Conservation (phyloP, 495 filamentous ascomycete species). For the Aspergillus olivimuriae region DNA sequence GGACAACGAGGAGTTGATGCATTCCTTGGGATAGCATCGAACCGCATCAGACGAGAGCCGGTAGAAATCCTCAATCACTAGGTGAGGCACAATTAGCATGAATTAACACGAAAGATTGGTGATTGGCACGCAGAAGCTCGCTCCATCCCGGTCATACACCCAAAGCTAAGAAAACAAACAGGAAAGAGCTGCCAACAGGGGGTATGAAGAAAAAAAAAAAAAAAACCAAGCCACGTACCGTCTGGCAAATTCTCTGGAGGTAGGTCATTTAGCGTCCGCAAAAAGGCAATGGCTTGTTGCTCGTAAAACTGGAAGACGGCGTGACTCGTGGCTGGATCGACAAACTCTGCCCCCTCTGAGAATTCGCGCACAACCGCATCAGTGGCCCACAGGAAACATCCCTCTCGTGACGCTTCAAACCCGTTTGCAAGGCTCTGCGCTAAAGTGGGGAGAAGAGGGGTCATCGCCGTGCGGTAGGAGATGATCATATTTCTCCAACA, state of each 20-base stretch:
- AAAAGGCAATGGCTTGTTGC: slow-evolving; percentile 79
- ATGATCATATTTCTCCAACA: slow-evolving; percentile 96
- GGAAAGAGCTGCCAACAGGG: too few species aligned
- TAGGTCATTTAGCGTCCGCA: slow-evolving; percentile 81
- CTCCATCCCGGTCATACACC: too few species aligned
- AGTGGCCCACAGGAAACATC: slow-evolving; percentile 96
- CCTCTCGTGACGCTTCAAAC: slow-evolving; percentile 81
- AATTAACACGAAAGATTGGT: background rate
- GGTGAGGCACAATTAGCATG: background rate
- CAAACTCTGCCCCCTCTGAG: slow-evolving; percentile 75
- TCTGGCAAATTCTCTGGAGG: slow-evolving; percentile 85
- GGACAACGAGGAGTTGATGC: slow-evolving; percentile 71
- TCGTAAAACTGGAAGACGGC: slow-evolving; percentile 93
- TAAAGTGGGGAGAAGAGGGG: slow-evolving; percentile 74
- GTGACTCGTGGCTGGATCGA: slow-evolving; percentile 76
- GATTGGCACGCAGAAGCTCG: too few species aligned
- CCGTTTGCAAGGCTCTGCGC: slow-evolving; percentile 80
- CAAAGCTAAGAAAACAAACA: too few species aligned
- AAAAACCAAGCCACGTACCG: slow-evolving; percentile 46
- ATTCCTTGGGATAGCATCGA: slow-evolving; percentile 80
- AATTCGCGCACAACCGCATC: slow-evolving; percentile 94
- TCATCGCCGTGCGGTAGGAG: slow-evolving; percentile 84
- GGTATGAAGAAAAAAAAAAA: too few species aligned
- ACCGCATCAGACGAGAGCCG: slow-evolving; percentile 83
- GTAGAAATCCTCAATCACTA: slow-evolving; percentile 98